Conservation (phyloP, 495 filamentous ascomycete genomes). For the Tirmania nivea region DNA sequence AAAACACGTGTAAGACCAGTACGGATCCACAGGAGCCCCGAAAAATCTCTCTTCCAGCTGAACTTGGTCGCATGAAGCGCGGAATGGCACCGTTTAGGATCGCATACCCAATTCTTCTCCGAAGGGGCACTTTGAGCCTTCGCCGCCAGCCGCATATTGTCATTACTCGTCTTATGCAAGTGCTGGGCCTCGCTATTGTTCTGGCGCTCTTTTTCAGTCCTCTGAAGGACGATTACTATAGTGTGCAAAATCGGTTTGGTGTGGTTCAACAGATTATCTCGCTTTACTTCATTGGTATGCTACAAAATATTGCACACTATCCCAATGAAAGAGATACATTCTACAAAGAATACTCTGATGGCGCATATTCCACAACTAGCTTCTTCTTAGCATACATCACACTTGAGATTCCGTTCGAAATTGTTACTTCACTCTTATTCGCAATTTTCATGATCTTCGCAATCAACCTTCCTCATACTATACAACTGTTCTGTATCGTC, state of each 20-base stretch:
- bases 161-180: slow-evolving; percentile 43
- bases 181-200: slow-evolving; percentile 42
- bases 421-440: slow-evolving; percentile 40
- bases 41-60: slow-evolving; percentile 40
- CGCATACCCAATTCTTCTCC: slow-evolving; percentile 41
- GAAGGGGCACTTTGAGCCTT: slow-evolving; percentile 43
- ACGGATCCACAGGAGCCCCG: not conserved
- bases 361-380: slow-evolving; percentile 40
- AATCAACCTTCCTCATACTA: slow-evolving; percentile 37
- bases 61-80: slow-evolving; percentile 41
- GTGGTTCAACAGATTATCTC: slow-evolving; percentile 47
- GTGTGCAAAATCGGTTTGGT: slow-evolving; percentile 47
- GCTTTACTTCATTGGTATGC: slow-evolving; percentile 55
- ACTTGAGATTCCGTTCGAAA: slow-evolving; percentile 47
- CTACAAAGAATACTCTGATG: slow-evolving; percentile 47
- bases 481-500: slow-evolving; percentile 39
- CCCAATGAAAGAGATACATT: slow-evolving; percentile 46
- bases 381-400: slow-evolving; percentile 47
- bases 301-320: slow-evolving; percentile 55
- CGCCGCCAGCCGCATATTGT: slow-evolving; percentile 40
- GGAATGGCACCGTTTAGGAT: slow-evolving; percentile 36
- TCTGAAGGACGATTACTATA: slow-evolving; percentile 40
- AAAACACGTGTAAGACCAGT: slow-evolving; percentile 10
- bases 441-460: slow-evolving; percentile 36
- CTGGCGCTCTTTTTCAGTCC: slow-evolving; percentile 52